Conservation (phyloP, 805 yeast species). For the Hanseniaspora pseudoguilliermondii region DNA sequence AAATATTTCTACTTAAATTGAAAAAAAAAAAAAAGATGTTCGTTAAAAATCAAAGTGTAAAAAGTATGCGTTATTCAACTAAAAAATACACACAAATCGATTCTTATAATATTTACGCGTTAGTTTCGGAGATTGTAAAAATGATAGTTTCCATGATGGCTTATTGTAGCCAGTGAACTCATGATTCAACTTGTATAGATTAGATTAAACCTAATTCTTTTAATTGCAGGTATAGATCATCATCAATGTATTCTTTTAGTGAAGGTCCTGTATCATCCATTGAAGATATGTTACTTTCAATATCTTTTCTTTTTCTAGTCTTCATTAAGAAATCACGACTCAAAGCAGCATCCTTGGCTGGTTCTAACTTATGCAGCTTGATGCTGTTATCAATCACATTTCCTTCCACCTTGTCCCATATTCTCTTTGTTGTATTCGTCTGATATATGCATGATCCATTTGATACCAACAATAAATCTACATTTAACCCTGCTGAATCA, state of each 20-base stretch:
- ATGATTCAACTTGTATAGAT: background rate
- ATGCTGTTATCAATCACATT: conserved; percentile 68
- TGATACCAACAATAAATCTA: conserved; percentile 66
- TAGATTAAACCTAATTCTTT: conserved; percentile 6
- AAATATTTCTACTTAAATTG: background rate
- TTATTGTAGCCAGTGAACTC: background rate
- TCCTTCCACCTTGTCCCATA: conserved; percentile 77
- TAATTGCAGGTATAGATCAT: conserved; percentile 42
- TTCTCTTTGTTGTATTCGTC: conserved; percentile 41
- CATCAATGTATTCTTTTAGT: conserved; percentile 54
- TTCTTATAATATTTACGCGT: too few species aligned
- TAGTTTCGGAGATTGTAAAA: too few species aligned
- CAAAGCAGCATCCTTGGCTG: conserved; percentile 56
- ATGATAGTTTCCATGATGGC: too few species aligned
- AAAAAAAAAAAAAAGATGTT: background rate
- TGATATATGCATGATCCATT: conserved; percentile 68
- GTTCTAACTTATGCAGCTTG: conserved; percentile 53
- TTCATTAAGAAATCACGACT: conserved; percentile 85
- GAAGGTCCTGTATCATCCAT: conserved; percentile 33
- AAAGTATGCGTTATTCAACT: background rate
- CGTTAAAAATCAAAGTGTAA: background rate
- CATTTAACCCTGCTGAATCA: conserved; percentile 80
- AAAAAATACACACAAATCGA: too few species aligned
- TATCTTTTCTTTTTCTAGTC: conserved; percentile 82
- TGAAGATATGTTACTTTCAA: conserved; percentile 33